Evolutionary conservation across 148 eudicot genomes (phyloP).

Genomic region (Dianthus caryophyllus): DNA sequence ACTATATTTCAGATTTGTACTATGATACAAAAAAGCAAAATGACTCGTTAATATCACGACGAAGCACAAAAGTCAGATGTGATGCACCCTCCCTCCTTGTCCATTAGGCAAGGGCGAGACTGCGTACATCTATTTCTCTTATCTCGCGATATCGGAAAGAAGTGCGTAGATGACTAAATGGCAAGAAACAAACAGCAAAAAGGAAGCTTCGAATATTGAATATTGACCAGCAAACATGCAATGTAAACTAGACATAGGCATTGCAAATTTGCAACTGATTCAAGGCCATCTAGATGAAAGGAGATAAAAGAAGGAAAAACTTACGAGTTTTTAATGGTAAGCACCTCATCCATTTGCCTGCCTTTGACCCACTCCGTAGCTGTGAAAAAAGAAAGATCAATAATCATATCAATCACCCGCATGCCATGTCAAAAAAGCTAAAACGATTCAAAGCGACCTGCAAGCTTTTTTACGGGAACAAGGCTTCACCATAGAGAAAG

Average conservation of each 20-base stretch:
- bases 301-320: slow-evolving; percentile 18
- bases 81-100: too few species aligned
- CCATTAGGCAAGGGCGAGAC: too few species aligned
- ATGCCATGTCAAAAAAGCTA: neutral
- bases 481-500: neutral
- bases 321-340: slow-evolving; percentile 88
- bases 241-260: neutral
- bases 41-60: too few species aligned
- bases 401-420: slow-evolving; percentile 6
- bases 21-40: too few species aligned
- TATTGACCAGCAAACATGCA: neutral
- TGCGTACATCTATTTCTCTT: too few species aligned
- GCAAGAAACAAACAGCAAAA: neutral
- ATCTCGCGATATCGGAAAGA: too few species aligned
- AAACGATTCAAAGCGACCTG: neutral
- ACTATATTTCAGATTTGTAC: too few species aligned
- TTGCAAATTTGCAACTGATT: neutral
- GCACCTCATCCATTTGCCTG: slow-evolving; percentile 75
- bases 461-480: neutral
- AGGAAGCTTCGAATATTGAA: neutral
- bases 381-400: slow-evolving; percentile 29
- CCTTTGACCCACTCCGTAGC: slow-evolving; percentile 99
- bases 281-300: neutral
- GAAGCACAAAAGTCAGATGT: too few species aligned
- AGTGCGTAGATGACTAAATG: neutral